Evolutionary conservation across 139 green algal species (phyloP).

Genomic region (Chlorella ohadii): DNA sequence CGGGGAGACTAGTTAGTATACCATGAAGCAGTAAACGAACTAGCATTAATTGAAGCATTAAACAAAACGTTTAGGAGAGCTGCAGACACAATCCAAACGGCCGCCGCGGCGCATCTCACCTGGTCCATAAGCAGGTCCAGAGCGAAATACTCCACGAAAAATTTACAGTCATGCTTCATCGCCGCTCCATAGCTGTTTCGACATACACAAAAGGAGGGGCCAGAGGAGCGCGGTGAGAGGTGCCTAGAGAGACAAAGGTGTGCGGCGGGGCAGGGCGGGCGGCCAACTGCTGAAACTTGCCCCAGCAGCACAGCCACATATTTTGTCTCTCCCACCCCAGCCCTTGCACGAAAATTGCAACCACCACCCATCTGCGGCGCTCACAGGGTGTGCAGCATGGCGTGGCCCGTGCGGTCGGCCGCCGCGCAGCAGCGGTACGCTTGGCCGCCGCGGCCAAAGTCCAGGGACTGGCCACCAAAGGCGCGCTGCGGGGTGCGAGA

Average conservation of each 20-base stretch:
- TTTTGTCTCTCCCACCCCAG: background rate
- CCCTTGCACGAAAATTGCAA: too few species aligned
- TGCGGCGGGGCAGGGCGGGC: background rate
- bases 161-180: conserved; percentile 97
- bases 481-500: conserved; percentile 73
- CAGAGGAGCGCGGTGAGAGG: conserved; percentile 66
- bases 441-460: conserved; percentile 94
- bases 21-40: too few species aligned
- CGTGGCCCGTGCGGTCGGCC: conserved; percentile 97
- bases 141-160: conserved; percentile 99
- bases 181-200: conserved; percentile 81
- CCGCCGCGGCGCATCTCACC: background rate
- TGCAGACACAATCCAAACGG: too few species aligned
- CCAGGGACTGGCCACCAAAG: conserved; percentile 95
- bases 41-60: too few species aligned
- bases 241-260: conserved; percentile 43
- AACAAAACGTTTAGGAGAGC: too few species aligned
- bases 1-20: too few species aligned
- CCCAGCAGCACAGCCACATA: background rate
- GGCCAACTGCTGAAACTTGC: background rate
- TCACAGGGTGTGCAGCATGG: conserved; percentile 98
- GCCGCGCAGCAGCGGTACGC: conserved; percentile 92
- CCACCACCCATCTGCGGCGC: conserved; percentile 54
- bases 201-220: background rate
- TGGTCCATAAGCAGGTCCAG: conserved; percentile 98